Base-by-base conservation (phyloP, 2,329 filamentous ascomycete genomes). In the Calonectria pseudoturangicola region DNA sequence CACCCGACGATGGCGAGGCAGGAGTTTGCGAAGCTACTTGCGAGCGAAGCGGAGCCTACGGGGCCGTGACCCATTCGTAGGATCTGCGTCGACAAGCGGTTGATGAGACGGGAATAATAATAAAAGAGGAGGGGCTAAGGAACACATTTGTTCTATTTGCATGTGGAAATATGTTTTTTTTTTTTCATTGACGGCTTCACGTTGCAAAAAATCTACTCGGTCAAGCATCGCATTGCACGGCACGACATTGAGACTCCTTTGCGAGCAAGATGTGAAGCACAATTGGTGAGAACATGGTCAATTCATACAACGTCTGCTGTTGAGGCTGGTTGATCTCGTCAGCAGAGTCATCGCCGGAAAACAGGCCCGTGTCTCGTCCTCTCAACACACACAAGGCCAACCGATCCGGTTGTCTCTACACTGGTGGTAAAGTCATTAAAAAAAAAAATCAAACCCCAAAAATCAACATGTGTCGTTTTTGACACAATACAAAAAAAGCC, bases 11-110 rank as follows among this genome's bases (percentile, higher is more conserved):
- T 50, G 36, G 51, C 50, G 58, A 27, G 73, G 74, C 33, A 75
- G 43, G 69, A 71, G 66, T 73, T 74, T 74, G 74, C 74, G 74
- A 75, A 66, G 69, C 72, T 72, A 74, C 36, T 45, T 9, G 21
- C 21, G 43, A 28, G 50, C 28, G n/a, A 43, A 48, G 39, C 28
- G 30, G 54, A 39, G 39, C n/a, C 47, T 36, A 36, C n/a, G 45
- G 45, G 45, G 45, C 45, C 45, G 45, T 25, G 36, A 58, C 36
- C 54, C 54, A 28, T 60, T 60, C 21, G 36, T 41, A 39, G 54
- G 33, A 60, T 60, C 54, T 27, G n/a, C 54, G 33, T 25, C 33
- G 9, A 41, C 7, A 15, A 41, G 10, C 25, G 51, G 30, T 25
- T 36, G n/a, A 21, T 56, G 4, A 30, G 16, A 56, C 28, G 9